phyloP scores from a whole-genome alignment of 2,329 filamentous ascomycete genomes.

The Exophiala xenobiotica region DNA sequence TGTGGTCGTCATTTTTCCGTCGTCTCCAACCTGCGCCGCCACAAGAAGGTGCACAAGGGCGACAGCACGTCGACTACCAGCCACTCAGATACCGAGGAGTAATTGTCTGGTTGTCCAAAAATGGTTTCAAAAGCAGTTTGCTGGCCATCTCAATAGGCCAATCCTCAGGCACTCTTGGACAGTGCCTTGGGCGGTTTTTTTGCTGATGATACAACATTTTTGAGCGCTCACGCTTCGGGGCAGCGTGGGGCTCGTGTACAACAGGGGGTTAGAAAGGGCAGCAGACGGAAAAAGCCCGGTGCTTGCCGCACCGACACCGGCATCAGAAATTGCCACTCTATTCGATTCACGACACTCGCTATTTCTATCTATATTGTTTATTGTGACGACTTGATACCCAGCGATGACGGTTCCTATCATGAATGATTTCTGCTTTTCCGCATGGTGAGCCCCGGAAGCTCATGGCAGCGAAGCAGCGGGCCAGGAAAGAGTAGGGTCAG shows the following conservation, averaged over 20 bases:
- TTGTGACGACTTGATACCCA: conserved; percentile 25
- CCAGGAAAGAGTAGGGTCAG: background rate
- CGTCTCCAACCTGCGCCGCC: conserved; percentile 88
- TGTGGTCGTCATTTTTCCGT: conserved; percentile 97
- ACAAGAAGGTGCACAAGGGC: conserved; percentile 93
- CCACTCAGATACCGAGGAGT: conserved; percentile 30
- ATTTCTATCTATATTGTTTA: conserved; percentile 16
- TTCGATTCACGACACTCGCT: conserved; percentile 24
- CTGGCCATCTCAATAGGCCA: too few relatives aligned
- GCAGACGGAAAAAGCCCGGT: conserved; percentile 8
- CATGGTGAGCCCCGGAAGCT: conserved; percentile 6
- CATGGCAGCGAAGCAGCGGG: background rate
- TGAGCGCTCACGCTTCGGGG: conserved; percentile 7
- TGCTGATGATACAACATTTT: conserved; percentile 18
- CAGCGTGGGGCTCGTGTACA: conserved; percentile 17
- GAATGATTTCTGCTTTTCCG: conserved; percentile 10
- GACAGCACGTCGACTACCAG: conserved; percentile 26
- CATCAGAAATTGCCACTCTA: background rate
- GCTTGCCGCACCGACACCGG: conserved; percentile 5
- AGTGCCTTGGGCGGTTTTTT: too few relatives aligned
- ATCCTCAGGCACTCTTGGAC: too few relatives aligned
- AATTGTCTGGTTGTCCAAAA: conserved; percentile 9
- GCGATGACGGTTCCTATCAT: conserved; percentile 17
- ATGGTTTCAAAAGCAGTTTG: too few relatives aligned
- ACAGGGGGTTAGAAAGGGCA: conserved; percentile 16